Base-by-base conservation (phyloP, 345 rosid genomes). In the Citrus reticulata region DNA sequence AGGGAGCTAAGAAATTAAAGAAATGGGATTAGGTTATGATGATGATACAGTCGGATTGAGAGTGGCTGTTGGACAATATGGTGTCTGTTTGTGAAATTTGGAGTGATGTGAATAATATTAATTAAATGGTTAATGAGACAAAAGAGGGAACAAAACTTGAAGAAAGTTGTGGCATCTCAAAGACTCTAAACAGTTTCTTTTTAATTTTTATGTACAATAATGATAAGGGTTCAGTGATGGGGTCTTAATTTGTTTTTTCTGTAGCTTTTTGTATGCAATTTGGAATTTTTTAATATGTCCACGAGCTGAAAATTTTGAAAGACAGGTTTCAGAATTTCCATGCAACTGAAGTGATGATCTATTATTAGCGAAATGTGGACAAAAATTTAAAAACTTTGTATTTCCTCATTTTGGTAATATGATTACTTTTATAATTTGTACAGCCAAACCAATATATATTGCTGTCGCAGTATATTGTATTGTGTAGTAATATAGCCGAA, bases 11-110 rank as follows among this genome's bases (percentile, higher is more conserved):
- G n/a, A 9, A 29, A 70, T 35, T 34, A 13, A 30, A 70, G 54
- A 71, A 71, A 40, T 58, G 24, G 70, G 34, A 72, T 68, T 78
- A 74, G 78, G 74, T 32, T 58, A 60, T 25, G 70, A 63, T 25
- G 34, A 55, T 70, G 51, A 60, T 35, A 40, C 25, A 65, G 70
- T 34, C 40, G 68, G 77, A 34, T 10, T 29, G 74, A 46, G 70
- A 78, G 77, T 70, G 71, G 83, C 77, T 59, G 27, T 66, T 81
- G 85, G 78, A 80, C 79, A 57, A 71, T 80, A 72, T 39, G 78
- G 14, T 79, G 87, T 79, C 84, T 62, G 40, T 6, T 63, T 64
- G 85, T 82, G 83, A 61, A 65, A 60, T 84, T 83, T 80, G 86
- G 88, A 81, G 39, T 81, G 80, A 70, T 20, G 16, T 40, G 57